phyloP scores from a whole-genome alignment of 2,329 filamentous ascomycete species.

The Incumbomyces delicatus region DNA sequence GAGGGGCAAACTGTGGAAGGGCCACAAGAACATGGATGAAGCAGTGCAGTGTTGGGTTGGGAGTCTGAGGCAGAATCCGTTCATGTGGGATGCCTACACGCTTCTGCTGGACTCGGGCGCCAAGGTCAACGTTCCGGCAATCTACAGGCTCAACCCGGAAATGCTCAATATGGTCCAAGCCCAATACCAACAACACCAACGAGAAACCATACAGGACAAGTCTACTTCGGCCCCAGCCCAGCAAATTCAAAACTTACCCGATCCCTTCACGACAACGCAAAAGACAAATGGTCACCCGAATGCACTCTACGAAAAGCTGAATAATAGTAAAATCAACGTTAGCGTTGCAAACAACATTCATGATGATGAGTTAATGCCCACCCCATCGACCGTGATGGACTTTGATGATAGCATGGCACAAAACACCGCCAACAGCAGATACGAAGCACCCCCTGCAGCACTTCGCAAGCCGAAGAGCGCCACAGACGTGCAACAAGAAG shows the following conservation, averaged over 20 bases:
- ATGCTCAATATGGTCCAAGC: slow-evolving; percentile 42
- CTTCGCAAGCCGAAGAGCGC: slow-evolving; percentile 44
- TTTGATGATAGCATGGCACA: slow-evolving; percentile 15
- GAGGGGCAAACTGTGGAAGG: slow-evolving; percentile 77
- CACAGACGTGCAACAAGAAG: slow-evolving; percentile 45
- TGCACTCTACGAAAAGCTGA: slow-evolving; percentile 40
- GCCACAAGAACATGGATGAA: slow-evolving; percentile 68
- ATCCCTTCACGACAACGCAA: slow-evolving; percentile 34
- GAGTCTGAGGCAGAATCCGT: slow-evolving; percentile 78
- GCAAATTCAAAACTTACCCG: slow-evolving; percentile 26
- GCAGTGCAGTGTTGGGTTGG: slow-evolving; percentile 82
- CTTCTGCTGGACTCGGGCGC: slow-evolving; percentile 69
- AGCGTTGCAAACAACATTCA: slow-evolving; percentile 14
- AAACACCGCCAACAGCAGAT: slow-evolving; percentile 18
- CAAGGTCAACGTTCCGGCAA: slow-evolving; percentile 69
- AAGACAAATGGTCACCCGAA: slow-evolving; percentile 30
- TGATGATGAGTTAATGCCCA: slow-evolving; percentile 15
- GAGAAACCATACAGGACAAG: background rate
- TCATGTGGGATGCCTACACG: slow-evolving; percentile 96
- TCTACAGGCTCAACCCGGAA: slow-evolving; percentile 67
- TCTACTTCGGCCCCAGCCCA: background rate
- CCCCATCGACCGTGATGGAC: slow-evolving; percentile 14
- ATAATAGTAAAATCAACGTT: slow-evolving; percentile 36
- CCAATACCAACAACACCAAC: slow-evolving; percentile 9
- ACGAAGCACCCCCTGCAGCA: slow-evolving; percentile 36